Percentiles rank a stretch among this genome's conserved stretches.
phyloP scores from a whole-genome alignment of 768 basidiomycete genomes.

The Chalciporus pseudorubinellus region DNA sequence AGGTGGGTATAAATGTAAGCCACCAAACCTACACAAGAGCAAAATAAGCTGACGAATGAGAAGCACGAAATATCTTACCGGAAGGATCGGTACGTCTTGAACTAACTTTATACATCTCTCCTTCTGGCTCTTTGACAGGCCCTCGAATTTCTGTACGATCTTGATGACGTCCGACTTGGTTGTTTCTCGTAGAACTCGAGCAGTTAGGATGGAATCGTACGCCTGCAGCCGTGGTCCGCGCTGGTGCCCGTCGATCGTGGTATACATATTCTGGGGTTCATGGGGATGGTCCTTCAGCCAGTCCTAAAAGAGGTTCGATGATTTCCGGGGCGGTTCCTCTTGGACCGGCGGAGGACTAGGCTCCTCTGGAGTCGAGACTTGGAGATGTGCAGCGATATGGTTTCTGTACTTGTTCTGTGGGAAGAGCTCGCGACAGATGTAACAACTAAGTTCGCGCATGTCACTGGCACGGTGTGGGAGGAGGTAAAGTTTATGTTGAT shows the following conservation, averaged over 20 bases:
- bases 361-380: too few species aligned
- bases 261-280: constrained; percentile 9
- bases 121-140: constrained; percentile 2
- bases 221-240: not conserved
- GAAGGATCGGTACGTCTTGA: constrained; percentile 20
- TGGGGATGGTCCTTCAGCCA: constrained; percentile 10
- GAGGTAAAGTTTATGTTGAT: too few species aligned
- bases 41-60: constrained; percentile 1
- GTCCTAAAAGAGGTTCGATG: constrained; percentile 13
- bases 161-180: constrained; percentile 13
- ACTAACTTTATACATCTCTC: constrained; percentile 16
- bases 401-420: constrained; percentile 9
- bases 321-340: too few species aligned
- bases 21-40: constrained; percentile 19
- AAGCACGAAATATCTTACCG: constrained; percentile 13
- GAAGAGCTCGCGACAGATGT: constrained; percentile 14
- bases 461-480: too few species aligned
- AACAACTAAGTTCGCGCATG: constrained; percentile 14
- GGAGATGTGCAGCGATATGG: too few species aligned
- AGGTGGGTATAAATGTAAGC: constrained; percentile 31
- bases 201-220: not conserved
- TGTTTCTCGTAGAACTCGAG: constrained; percentile 12
- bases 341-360: too few species aligned
- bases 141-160: constrained; percentile 20
- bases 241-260: constrained; percentile 18